Percentiles rank a stretch among this genome's conserved stretches.
Conservation (phyloP, 345 rosid genomes). For the Psidium guajava region DNA sequence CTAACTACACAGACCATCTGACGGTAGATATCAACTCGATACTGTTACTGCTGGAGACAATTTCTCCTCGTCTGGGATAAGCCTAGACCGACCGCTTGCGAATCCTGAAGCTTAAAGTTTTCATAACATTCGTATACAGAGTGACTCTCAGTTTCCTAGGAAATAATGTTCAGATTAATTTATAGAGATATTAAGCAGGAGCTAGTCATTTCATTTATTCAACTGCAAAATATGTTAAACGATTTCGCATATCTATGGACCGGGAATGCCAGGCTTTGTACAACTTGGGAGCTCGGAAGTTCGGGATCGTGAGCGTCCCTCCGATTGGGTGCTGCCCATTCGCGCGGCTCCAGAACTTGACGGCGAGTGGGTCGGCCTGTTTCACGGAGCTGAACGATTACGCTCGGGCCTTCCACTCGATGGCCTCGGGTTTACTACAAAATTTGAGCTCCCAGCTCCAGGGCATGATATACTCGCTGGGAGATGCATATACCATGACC, state of each 20-base stretch:
- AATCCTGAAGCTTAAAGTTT: background rate
- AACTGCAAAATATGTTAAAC: background rate
- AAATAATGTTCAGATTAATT: background rate
- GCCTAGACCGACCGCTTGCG: background rate
- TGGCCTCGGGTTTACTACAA: background rate
- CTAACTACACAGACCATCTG: background rate
- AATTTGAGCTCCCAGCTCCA: background rate
- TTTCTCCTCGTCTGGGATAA: background rate
- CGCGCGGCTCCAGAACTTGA: background rate
- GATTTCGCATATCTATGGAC: background rate
- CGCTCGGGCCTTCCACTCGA: background rate
- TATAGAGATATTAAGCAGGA: background rate
- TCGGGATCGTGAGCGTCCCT: conserved; percentile 19
- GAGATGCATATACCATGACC: conserved; percentile 8
- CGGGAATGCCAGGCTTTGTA: conserved; percentile 5
- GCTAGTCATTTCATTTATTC: background rate
- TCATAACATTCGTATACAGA: background rate
- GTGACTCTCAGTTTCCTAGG: background rate
- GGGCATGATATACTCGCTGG: conserved; percentile 6
- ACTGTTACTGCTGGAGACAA: background rate
- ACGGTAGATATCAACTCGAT: background rate
- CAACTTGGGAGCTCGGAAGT: conserved; percentile 23
- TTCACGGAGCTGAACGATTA: conserved; percentile 2
- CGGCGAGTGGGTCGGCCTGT: conserved; percentile 1
- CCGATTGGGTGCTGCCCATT: conserved; percentile 30